Evolutionary conservation across 148 eudicot species (phyloP), one percentile per base, ranked within the genome.

Genomic region (Beta vulgaris): DNA sequence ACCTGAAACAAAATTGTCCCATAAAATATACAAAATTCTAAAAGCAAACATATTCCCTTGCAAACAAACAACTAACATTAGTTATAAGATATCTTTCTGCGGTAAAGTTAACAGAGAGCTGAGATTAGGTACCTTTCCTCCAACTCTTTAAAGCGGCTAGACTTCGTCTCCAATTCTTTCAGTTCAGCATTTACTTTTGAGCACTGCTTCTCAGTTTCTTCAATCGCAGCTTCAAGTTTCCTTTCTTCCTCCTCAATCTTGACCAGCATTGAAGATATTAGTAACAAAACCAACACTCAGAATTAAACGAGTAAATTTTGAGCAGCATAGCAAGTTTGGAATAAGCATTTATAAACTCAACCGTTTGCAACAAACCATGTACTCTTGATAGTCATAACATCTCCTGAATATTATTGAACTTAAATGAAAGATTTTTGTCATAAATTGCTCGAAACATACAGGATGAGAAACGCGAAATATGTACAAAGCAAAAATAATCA

Each of bases 241-340:
- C 87, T 82, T 84, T 92, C 98, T 82, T 95, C 98, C 72, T 92
- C 98, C 85, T 95, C 98, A 75, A 92, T 82, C 98, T 95, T 76
- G 46, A 74, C 73, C 75, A 82, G 57, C 39, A 83, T 19, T 57
- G 76, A 25, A 43, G 43, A 23, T 29, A 44, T 82, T 49, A 84
- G 82, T 67, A 37, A 48, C 55, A 49, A 54, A 32, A 65, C 46
- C 51, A 78, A 73, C 55, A 59, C 75, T 68, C 61, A 76, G 58
- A 60, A 40, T 26, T 39, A 63, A 77, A 69, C 9, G 14, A 35
- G 14, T 3, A 54, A 26, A 35, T 35, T n/a, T 12, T 51, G 53
- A 19, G 16, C 34, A 34, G 10, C 29, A n/a, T n/a, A 0, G 40
- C 49, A 10, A 64, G 42, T 26, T 69, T 43, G 55, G 16, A 31